Conservation (phyloP, 176 grass and related monocot genomes). For the Urochloa ruziziensis region DNA sequence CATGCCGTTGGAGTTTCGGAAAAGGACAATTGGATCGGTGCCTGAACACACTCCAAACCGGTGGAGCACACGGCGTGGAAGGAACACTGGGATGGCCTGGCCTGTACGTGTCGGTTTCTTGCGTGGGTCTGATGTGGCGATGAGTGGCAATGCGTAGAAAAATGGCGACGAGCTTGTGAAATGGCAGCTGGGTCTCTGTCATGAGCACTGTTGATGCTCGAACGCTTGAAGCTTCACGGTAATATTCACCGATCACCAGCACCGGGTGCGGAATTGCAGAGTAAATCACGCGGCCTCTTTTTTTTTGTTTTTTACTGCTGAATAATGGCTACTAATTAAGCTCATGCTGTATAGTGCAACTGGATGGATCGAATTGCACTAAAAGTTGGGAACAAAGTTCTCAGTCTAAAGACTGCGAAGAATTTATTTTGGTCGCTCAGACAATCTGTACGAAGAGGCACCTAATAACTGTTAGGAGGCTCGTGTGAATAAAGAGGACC, state of each 20-base stretch:
- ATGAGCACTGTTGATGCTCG: neutral
- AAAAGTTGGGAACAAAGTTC: neutral
- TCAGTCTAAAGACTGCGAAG: neutral
- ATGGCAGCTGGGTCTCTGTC: neutral
- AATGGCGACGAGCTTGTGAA: neutral
- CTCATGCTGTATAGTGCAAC: neutral
- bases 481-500: neutral
- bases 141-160: neutral
- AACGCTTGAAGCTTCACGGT: neutral
- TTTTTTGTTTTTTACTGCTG: neutral
- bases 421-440: neutral
- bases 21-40: neutral
- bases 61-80: neutral
- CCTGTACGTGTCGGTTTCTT: neutral
- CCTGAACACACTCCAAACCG: neutral
- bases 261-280: neutral
- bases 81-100: neutral
- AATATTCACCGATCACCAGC: neutral
- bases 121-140: conserved; percentile 17
- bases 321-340: neutral
- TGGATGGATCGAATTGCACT: neutral
- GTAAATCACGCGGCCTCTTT: neutral
- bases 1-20: neutral
- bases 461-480: neutral
- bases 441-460: neutral